Evolutionary conservation across 495 filamentous ascomycete species (phyloP), one percentile per base, ranked within the genome.

Genomic region (Lichenothelia convexa): DNA sequence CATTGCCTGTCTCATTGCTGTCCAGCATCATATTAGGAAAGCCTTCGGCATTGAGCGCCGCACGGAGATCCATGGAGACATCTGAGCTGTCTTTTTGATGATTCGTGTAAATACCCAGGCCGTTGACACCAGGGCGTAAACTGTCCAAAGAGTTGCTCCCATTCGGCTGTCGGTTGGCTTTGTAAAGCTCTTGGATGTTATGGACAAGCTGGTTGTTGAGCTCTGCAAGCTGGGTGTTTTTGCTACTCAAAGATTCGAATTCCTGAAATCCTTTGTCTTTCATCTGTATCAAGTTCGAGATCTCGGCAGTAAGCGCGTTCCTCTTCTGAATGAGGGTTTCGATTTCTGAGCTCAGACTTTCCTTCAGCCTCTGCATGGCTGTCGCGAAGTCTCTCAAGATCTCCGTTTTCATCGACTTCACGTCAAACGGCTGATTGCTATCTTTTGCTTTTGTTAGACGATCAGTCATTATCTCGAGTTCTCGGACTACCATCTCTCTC

Each of bases 201-300:
- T 93, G 81, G 3, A 89, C 84, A 21, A 99, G 62, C 50, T 93
- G 79, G 46, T 89, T 92, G 63, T 99, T 95, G 50, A 93, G 60
- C 51, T 94, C 84, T 29, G 79, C 77, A 36, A 99, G 64, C 57
- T 95, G 85, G 3, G 80, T 77, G 49, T 99, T 99, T 65, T 92
- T 92, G 38, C 73, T 72, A 15, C 81, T 86, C 19, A 95, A 64
- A 46, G 92, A 80, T 59, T 94, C 91, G 48, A 92, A 93, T 44
- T 99, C 91, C 43, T 87, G 76, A 53, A 92, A 76, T 40, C 80
- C 81, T 55, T 86, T 83, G 51, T 94, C 86, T 44, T 87, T 82
- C 57, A 80, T 72, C 22, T 73, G 73, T 22, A 78, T 72, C 17
- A 92, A 66, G 45, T 71, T 77, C 20, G 69, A 69, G 44, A 83